Conservation (phyloP, 2,329 filamentous ascomycete genomes). For the Pseudophaeomoniella oleicola region DNA sequence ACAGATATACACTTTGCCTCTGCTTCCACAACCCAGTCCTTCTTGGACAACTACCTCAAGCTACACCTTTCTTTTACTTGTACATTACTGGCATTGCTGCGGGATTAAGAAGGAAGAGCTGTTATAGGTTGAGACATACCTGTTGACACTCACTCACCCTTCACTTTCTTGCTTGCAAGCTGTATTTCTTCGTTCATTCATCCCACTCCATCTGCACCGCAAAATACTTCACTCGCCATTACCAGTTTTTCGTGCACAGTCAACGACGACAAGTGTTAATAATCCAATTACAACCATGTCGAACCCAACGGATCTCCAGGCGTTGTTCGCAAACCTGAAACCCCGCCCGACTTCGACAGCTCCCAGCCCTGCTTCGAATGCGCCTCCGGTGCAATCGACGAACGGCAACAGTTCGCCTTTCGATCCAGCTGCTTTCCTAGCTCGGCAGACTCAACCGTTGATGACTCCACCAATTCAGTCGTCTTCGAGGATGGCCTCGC, state of each 20-base stretch:
- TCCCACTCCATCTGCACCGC: too few species aligned
- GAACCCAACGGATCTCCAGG: constrained; percentile 29
- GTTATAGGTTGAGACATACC: neutral
- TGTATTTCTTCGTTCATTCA: too few species aligned
- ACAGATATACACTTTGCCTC: too few species aligned
- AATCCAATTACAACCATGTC: constrained; percentile 23
- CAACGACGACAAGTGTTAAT: constrained; percentile 2
- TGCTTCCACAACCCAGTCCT: too few species aligned
- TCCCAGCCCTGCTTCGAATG: constrained; percentile 18
- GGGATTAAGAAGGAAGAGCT: neutral
- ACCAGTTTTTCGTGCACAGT: neutral
- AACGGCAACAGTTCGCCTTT: neutral
- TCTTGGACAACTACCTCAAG: too few species aligned
- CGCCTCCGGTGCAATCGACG: constrained; percentile 12
- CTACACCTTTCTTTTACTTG: too few species aligned
- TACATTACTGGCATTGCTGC: too few species aligned
- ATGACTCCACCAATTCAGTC: neutral
- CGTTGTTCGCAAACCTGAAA: constrained; percentile 30
- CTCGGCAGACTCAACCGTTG: neutral
- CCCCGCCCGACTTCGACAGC: constrained; percentile 20
- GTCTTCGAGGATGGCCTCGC: constrained; percentile 2
- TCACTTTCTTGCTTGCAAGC: too few species aligned
- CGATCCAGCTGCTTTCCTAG: neutral
- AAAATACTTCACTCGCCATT: neutral
- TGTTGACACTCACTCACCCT: too few species aligned